phyloP scores from a whole-genome alignment of 768 basidiomycete species.

The Hirschioporus abietinus region DNA sequence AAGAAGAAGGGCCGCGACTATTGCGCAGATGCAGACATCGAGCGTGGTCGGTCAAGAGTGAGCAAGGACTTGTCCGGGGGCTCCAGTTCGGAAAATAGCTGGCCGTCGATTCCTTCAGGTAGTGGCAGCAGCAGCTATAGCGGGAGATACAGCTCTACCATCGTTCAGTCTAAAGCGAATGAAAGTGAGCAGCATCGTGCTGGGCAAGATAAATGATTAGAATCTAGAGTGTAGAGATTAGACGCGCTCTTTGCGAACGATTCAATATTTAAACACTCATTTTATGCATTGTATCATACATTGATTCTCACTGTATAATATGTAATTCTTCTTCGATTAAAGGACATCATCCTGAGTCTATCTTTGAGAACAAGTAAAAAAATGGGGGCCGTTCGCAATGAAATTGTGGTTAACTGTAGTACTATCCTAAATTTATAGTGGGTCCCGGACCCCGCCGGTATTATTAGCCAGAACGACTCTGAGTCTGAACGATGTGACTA shows the following conservation, averaged over 20 bases:
- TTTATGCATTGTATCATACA: background rate
- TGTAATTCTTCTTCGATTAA: background rate
- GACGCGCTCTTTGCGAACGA: background rate
- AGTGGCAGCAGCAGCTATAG: background rate
- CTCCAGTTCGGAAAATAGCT: slow-evolving; percentile 3
- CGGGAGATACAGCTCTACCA: background rate
- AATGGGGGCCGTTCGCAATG: no score
- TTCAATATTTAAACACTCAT: background rate
- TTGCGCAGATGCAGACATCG: slow-evolving; percentile 22
- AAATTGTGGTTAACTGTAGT: no score
- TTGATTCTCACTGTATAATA: background rate
- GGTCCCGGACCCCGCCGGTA: no score
- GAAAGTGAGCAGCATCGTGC: background rate
- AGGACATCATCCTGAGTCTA: background rate
- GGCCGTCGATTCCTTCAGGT: background rate
- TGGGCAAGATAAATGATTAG: background rate
- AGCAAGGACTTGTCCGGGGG: slow-evolving; percentile 37
- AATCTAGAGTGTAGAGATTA: background rate
- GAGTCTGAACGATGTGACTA: no score
- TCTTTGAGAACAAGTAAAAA: no score
- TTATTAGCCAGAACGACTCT: no score
- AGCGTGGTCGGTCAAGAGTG: slow-evolving; percentile 25
- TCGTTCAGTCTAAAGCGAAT: background rate
- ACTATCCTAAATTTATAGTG: no score
- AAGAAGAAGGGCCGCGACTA: slow-evolving; percentile 11